Evolutionary conservation across 805 yeast species (phyloP), one percentile per base, ranked within the genome.

Genomic region (Cyberlindnera misumaiensis): DNA sequence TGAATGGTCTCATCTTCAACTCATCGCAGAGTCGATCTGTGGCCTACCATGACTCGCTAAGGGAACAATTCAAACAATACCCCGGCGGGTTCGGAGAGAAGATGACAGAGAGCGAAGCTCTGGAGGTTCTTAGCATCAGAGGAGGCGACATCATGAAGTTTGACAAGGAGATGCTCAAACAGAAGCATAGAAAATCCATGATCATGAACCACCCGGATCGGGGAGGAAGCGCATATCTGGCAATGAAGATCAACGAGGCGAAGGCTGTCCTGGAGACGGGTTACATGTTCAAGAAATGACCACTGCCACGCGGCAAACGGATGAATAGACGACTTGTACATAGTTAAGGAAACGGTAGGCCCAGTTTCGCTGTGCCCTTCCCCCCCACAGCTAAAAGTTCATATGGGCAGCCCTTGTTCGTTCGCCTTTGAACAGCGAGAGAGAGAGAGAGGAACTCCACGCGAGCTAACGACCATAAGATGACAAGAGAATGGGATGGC

Each of bases 231-330:
- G 77, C 86, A 14, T 83, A 72, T 47, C 52, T 86, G 45, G 93
- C 95, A 18, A 79, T 85, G 59, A 87, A 86, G 63, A 82, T 87
- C 35, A 86, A 87, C 53, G 85, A 80, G 57, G 96, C 96, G 26
- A 88, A 83, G 58, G 89, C 79, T 38, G 66, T 84, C 32, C 68
- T 86, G 50, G 93, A 85, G 49, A 76, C 78, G 60, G 72, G 87
- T 45, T 63, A 63, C 44, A 52, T 68, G 60, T 54, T 67, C 38
- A 58, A 59, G 32, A 35, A 44, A 17, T 41, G 28, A 42, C 11
- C 16, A 11, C n/a, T 11, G 13, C 16, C 15, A 27, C 10, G 11
- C 6, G 12, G 18, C 24, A n/a, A n/a, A n/a, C n/a, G n/a, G 22
- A 16, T 27, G n/a, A 15, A 15, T 34, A 34, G 12, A 32, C 8